Evolutionary conservation across 371 early-diverging fungal species (phyloP), one percentile per base, ranked within the genome.

Genomic region (Lichtheimia corymbifera): DNA sequence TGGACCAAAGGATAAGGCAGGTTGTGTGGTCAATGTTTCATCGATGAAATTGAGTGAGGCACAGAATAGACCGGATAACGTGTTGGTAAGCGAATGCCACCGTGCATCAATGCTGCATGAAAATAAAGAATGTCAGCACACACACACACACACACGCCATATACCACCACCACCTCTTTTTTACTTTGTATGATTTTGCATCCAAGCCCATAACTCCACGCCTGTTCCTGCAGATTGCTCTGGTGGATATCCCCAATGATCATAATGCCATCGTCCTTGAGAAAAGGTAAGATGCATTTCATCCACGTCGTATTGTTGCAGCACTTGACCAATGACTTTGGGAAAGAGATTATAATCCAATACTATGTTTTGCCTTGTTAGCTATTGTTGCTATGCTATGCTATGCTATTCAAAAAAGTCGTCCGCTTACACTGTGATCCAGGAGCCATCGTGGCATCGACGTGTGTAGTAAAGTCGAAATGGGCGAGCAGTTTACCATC

Each of bases 41-140:
- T 94, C 94, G 50, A 96, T 90, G 61, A 92, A 95, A 70, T 97
- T 96, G 24, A 98, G 82, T 11, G 98, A 98, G 1, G 96, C 96
- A 70, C 98, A 97, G 61, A 95, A 97, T 49, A 97, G 73, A 3
- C 97, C 97, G 3, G 96, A 91, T 24, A 96, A 80, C 0, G 95
- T 88, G 68, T 95, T 93, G n/a, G 94, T 91, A 59, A 97, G 70
- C 4, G 91, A 88, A 49, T 83, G 86, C 98, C 98, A 97, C 45
- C 84, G 74, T 28, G 61, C 62, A 30, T 91, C 85, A 4, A 87
- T 73, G 44, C 91, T 92, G 51, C 17, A 59, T 24, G n/a, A 47
- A 20, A 47, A 20, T 49, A 15, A 58, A 9, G 4, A 7, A n/a
- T 40, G 20, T 18, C 40, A 18, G 18, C 12, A 6, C 15, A 7